Evolutionary conservation across 495 filamentous ascomycete genomes (phyloP).

Genomic region (Apodospora peruviana): DNA sequence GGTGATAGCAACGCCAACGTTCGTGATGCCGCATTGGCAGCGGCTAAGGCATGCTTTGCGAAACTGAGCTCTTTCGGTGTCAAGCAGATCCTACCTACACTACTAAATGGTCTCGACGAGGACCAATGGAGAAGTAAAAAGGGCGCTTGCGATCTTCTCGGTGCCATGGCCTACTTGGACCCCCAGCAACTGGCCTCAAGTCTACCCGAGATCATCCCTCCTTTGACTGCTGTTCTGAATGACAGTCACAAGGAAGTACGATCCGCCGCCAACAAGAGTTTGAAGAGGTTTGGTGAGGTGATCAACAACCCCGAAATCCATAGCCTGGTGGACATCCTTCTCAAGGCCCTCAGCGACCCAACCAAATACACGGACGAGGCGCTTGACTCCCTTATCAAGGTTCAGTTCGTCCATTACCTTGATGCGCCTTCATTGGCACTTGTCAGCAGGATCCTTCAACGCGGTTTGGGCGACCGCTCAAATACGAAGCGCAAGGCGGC

Average conservation of each 20-base stretch:
- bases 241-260: constrained; percentile 98
- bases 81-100: constrained; percentile 84
- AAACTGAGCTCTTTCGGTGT: constrained; percentile 92
- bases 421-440: constrained; percentile 93
- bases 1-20: constrained; percentile 86
- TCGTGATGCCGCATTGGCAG: constrained; percentile 84
- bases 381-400: constrained; percentile 87
- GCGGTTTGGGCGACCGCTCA: constrained; percentile 83
- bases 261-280: constrained; percentile 82
- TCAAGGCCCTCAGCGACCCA: constrained; percentile 95
- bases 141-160: constrained; percentile 90
- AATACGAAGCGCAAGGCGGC: constrained; percentile 92
- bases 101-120: constrained; percentile 90
- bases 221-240: constrained; percentile 86
- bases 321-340: constrained; percentile 76
- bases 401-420: constrained; percentile 91
- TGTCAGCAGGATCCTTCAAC: constrained; percentile 90
- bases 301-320: constrained; percentile 98
- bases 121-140: constrained; percentile 97
- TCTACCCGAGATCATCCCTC: constrained; percentile 92
- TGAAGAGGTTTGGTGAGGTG: constrained; percentile 96
- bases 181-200: constrained; percentile 89
- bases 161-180: constrained; percentile 96
- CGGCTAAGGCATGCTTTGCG: constrained; percentile 90
- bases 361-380: constrained; percentile 97